Conservation (phyloP, 768 basidiomycete genomes). For the Lentinus brumalis region DNA sequence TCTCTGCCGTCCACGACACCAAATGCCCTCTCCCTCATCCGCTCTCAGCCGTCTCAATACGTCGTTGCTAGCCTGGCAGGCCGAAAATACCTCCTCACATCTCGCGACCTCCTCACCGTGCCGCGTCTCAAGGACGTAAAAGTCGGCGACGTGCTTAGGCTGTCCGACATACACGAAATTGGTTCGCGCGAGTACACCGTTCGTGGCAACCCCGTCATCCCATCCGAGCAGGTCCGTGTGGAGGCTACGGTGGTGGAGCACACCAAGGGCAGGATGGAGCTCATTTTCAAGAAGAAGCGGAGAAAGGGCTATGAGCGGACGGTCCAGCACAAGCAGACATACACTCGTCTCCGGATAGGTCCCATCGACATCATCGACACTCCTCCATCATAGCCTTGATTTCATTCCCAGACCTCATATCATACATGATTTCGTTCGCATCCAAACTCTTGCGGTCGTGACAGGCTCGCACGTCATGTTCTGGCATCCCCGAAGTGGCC, state of each 20-base stretch:
- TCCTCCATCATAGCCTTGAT: slow-evolving; percentile 24
- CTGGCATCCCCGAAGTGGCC: too few relatives aligned
- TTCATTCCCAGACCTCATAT: background rate
- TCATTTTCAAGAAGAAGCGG: slow-evolving; percentile 94
- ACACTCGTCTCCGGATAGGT: slow-evolving; percentile 92
- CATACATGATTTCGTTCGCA: too few relatives aligned
- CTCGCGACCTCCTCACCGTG: slow-evolving; percentile 90
- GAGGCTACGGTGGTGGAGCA: slow-evolving; percentile 96
- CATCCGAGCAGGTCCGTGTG: slow-evolving; percentile 66
- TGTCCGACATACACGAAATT: slow-evolving; percentile 90
- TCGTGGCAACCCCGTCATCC: slow-evolving; percentile 73
- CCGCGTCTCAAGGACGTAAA: slow-evolving; percentile 84
- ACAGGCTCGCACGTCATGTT: too few relatives aligned
- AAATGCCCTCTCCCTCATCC: slow-evolving; percentile 76
- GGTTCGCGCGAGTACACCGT: slow-evolving; percentile 95
- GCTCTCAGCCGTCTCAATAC: slow-evolving; percentile 91
- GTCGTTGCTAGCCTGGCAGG: slow-evolving; percentile 87
- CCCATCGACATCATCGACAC: slow-evolving; percentile 58
- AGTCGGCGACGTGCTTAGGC: slow-evolving; percentile 81
- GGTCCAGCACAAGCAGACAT: slow-evolving; percentile 91
- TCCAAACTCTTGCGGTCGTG: too few relatives aligned
- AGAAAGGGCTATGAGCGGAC: slow-evolving; percentile 98
- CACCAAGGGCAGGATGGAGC: slow-evolving; percentile 92
- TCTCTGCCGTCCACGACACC: slow-evolving; percentile 43
- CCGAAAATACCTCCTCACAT: slow-evolving; percentile 85